Conservation (phyloP, 257 asterid genomes). For the Petunia secreta region DNA sequence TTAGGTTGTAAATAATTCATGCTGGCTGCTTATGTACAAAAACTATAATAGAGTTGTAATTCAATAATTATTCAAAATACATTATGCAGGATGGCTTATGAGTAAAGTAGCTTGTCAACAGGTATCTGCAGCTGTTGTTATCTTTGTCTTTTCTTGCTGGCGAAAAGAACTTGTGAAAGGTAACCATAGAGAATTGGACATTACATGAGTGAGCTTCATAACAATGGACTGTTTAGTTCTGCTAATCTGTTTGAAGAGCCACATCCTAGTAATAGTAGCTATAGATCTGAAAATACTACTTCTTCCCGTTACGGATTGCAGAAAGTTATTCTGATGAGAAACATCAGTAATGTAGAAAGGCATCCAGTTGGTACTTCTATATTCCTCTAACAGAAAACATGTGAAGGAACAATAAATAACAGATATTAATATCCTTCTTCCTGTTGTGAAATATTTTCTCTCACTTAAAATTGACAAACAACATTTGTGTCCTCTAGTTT, state of each 20-base stretch:
- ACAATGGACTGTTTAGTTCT: constrained; percentile 8
- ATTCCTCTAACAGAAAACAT: too few relatives aligned
- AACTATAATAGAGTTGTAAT: neutral
- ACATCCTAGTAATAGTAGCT: constrained; percentile 6
- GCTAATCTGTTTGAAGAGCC: neutral
- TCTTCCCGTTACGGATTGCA: neutral
- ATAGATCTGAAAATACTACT: constrained; percentile 14
- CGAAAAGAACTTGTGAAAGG: neutral
- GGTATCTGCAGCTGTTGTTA: constrained; percentile 6
- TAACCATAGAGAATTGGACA: neutral
- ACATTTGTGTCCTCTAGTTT: neutral
- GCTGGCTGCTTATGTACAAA: neutral
- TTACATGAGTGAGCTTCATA: neutral
- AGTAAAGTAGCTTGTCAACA: neutral
- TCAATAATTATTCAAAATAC: neutral
- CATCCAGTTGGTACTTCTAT: too few relatives aligned
- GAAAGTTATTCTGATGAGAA: neutral
- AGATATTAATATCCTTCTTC: neutral
- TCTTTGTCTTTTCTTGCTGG: too few relatives aligned
- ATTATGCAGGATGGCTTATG: neutral
- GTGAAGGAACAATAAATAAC: neutral
- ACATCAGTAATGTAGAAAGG: neutral
- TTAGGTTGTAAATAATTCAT: neutral
- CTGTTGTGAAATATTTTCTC: neutral
- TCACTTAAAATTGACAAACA: neutral